Percentiles rank a stretch among this genome's conserved stretches.
Evolutionary conservation across 2,329 filamentous ascomycete genomes (phyloP).

Genomic region (Leptographium wingfieldii): DNA sequence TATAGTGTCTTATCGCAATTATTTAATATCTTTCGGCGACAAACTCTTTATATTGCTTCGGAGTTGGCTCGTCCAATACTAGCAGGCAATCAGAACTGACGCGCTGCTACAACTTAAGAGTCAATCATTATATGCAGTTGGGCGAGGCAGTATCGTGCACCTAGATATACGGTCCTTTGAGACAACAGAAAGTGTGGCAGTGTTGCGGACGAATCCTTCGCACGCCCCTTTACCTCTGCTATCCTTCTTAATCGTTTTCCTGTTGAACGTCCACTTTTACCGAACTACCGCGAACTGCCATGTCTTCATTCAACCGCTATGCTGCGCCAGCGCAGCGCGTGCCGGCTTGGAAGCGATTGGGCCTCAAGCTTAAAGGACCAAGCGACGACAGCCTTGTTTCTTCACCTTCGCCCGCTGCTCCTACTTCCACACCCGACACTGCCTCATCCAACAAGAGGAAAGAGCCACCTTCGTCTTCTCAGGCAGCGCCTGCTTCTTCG

Average conservation of each 20-base stretch:
- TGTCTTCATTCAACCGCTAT: conserved; percentile 29
- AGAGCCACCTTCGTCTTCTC: conserved; percentile 4
- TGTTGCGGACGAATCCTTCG: background rate
- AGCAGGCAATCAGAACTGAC: background rate
- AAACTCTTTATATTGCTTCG: background rate
- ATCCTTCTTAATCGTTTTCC: background rate
- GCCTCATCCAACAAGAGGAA: conserved; percentile 8
- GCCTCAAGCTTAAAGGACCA: conserved; percentile 45
- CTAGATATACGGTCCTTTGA: background rate
- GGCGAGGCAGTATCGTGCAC: background rate
- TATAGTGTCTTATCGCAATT: background rate
- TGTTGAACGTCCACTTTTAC: background rate
- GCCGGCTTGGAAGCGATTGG: conserved; percentile 50
- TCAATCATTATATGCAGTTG: background rate
- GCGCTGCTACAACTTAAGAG: background rate
- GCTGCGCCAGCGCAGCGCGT: conserved; percentile 31
- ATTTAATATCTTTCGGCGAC: background rate
- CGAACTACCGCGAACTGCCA: conserved; percentile 17
- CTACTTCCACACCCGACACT: background rate
- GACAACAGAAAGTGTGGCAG: background rate
- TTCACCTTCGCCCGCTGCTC: conserved; percentile 14
- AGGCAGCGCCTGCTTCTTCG: conserved; percentile 1
- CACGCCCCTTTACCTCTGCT: background rate
- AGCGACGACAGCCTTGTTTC: conserved; percentile 15
- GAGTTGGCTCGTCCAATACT: background rate